Evolutionary conservation across 2,329 filamentous ascomycete species (phyloP), one percentile per base, ranked within the genome.

Genomic region (Ascomycota sp.): DNA sequence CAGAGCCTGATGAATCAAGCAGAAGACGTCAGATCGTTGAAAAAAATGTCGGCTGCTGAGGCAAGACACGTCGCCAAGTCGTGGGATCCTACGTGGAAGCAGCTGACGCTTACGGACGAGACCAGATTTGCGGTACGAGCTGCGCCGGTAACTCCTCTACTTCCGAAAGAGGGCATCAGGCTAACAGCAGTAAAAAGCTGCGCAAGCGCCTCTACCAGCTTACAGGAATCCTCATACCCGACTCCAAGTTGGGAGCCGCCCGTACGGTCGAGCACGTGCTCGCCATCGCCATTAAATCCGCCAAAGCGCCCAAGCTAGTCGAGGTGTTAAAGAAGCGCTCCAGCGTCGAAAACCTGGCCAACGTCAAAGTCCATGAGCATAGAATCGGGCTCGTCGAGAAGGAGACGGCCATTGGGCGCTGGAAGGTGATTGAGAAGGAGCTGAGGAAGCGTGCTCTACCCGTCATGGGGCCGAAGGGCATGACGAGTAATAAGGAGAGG

Each of bases 151-250:
- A 12, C 1, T 3, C 17, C 3, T 15, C 9, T 21, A 5, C 15
- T 17, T 17, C 15, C 15, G 15, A 17, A 2, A 15, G 15, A 15
- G 13, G 2, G 12, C 25, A 20, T 19, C 12, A 19, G 4, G 25
- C 25, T 35, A 23, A 36, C 30, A 7, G n/a, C 10, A 3, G 13
- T n/a, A 25, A 9, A 17, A 40, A 94, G 85, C 63, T 89, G 38
- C 57, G 74, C 43, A 92, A 93, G 56, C 75, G 81, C 34, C 57
- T 83, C 36, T 70, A 76, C 48, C 78, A 89, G 48, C 61, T 92
- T 35, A 85, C 76, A n/a, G 80, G 81, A 35, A 68, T 73, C 36
- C 66, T 69, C 34, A 60, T 93, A 38, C 61, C 77, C 11, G 86
- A 94, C 51, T 59, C 68, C 28, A 63, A 66, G 39, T 64, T 91